Evolutionary conservation across 2,329 filamentous ascomycete genomes (phyloP), one percentile per base, ranked within the genome.

Genomic region (Alternaria triticina): DNA sequence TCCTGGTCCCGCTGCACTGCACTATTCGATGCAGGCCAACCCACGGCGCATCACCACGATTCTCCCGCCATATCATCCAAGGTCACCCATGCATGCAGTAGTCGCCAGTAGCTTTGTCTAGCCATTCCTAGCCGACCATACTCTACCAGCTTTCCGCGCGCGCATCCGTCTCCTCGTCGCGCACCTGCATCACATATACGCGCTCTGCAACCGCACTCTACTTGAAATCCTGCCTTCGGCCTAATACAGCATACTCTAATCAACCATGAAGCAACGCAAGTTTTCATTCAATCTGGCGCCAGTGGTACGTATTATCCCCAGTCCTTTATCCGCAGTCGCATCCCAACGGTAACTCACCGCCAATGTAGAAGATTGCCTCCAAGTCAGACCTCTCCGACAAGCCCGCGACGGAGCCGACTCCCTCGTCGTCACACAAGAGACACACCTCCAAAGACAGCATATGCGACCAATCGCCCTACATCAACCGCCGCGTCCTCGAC

Each of bases 261-360:
- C 52, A 43, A 50, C 56, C 66, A 64, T 52, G 59, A 82, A 81
- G 79, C 79, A 79, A 71, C 77, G 80, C 54, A 83, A 83, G 69
- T 83, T 84, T 65, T 80, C 81, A 57, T 81, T 83, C 72, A 80
- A 79, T 61, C 68, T 82, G 59, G 78, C 79, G 60, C 80, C 80
- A 54, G 74, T 82, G 52, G 81, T 83, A 71, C 60, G 79, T 72
- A 40, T 50, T 46, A n/a, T 25, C 15, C 49, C 56, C 17, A 52
- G 30, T 7, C 43, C 15, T 36, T 22, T 28, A 22, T 30, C 27
- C 30, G 44, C 64, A 64, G 12, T 61, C 27, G 30, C 36, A 51
- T 44, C 6, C 13, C 28, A 43, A 40, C 30, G 17, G 28, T 28
- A 40, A 15, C 62, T 61, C 52, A 54, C 58, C 43, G 28, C n/a